Evolutionary conservation across 768 basidiomycete species (phyloP).

Genomic region (Vararia minispora): DNA sequence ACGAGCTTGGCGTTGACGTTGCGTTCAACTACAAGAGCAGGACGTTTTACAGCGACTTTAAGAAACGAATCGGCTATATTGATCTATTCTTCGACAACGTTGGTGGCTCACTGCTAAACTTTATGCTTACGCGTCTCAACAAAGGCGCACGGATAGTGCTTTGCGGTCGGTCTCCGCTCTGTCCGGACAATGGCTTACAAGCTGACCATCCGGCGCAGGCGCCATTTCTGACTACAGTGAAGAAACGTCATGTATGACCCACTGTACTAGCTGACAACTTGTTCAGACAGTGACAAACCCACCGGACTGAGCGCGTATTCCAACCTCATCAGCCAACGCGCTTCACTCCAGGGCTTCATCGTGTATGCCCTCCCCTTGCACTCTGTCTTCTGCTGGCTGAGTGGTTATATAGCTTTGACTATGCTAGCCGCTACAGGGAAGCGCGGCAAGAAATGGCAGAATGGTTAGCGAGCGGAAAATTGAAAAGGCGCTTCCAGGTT

Average conservation of each 20-base stretch:
- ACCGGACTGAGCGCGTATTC: constrained; percentile 57
- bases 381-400: background rate
- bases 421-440: constrained; percentile 42
- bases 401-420: constrained; percentile 51
- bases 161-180: constrained; percentile 51
- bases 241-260: constrained; percentile 14
- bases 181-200: too few species aligned
- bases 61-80: constrained; percentile 55
- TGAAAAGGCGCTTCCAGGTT: constrained; percentile 74
- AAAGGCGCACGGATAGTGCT: constrained; percentile 66
- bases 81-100: constrained; percentile 85
- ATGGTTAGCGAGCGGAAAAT: constrained; percentile 52
- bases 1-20: constrained; percentile 72
- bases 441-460: constrained; percentile 47
- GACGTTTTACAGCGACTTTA: constrained; percentile 64
- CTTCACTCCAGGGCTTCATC: constrained; percentile 76
- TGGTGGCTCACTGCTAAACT: constrained; percentile 71
- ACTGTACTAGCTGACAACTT: background rate
- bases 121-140: constrained; percentile 65
- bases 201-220: too few species aligned
- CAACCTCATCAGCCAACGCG: constrained; percentile 65
- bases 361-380: constrained; percentile 34
- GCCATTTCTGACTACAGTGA: constrained; percentile 83
- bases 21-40: constrained; percentile 83
- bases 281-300: constrained; percentile 44